Conservation (phyloP, 192 early-diverging fungal species). For the Linnemannia zychae region DNA sequence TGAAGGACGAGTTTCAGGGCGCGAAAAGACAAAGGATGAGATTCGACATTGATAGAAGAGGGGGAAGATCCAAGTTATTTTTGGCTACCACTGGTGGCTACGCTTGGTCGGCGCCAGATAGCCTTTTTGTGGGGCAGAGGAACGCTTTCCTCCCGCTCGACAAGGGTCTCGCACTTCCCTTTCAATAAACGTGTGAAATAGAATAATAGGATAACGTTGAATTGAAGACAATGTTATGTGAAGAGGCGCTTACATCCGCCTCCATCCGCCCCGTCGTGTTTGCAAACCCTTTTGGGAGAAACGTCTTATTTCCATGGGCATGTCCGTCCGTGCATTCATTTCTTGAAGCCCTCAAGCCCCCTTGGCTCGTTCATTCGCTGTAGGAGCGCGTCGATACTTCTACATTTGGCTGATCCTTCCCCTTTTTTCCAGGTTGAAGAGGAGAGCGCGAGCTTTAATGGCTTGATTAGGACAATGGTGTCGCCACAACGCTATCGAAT, state of each 20-base stretch:
- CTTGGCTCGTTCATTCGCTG: background rate
- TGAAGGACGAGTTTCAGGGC: background rate
- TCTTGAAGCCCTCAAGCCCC: background rate
- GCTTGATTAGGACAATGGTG: constrained; percentile 12
- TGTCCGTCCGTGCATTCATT: background rate
- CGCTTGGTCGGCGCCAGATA: too few species aligned
- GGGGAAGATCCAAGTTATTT: background rate
- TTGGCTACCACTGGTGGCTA: too few species aligned
- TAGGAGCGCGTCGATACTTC: background rate
- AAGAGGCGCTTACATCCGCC: background rate
- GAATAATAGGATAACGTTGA: too few species aligned
- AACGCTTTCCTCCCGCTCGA: too few species aligned
- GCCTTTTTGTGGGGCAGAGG: too few species aligned
- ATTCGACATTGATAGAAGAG: too few species aligned
- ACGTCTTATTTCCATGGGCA: background rate
- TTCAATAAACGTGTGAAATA: too few species aligned
- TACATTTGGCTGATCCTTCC: too few species aligned
- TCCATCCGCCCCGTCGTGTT: background rate
- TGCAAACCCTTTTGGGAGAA: background rate
- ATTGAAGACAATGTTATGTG: background rate
- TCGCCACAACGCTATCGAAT: constrained; percentile 21
- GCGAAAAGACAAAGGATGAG: too few species aligned
- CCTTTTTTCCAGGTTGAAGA: too few species aligned
- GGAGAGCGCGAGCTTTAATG: background rate
- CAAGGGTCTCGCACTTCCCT: too few species aligned